A percentile compares a stretch with the other conserved stretches of the same genome.
phyloP scores from a whole-genome alignment of 2,329 filamentous ascomycete species.

The Camillea tinctor region DNA sequence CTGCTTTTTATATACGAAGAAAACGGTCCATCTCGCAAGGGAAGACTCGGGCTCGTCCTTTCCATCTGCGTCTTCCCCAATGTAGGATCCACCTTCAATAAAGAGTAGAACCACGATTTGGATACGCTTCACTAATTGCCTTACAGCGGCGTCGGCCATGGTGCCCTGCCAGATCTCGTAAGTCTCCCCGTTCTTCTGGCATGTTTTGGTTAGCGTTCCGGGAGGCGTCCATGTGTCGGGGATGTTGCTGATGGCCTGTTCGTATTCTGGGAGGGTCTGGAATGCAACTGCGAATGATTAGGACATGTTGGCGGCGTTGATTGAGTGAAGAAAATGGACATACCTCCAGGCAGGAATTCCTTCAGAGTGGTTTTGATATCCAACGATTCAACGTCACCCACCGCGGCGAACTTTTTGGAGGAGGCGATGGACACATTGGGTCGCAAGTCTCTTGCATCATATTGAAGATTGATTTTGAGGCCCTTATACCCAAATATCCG shows the following conservation, averaged over 20 bases:
- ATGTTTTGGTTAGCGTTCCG: conserved; percentile 66
- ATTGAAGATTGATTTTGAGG: conserved; percentile 71
- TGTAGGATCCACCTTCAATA: conserved; percentile 86
- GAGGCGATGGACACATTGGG: conserved; percentile 72
- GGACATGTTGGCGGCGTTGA: background rate
- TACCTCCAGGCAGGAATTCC: conserved; percentile 67
- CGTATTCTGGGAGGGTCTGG: conserved; percentile 60
- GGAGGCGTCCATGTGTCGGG: conserved; percentile 64
- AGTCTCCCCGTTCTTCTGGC: conserved; percentile 57
- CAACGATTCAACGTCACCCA: conserved; percentile 66
- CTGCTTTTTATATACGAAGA: conserved; percentile 74
- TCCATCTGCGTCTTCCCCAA: conserved; percentile 49
- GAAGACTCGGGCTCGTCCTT: conserved; percentile 69
- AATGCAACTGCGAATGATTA: conserved; percentile 59
- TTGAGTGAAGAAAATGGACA: conserved; percentile 22
- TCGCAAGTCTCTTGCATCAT: conserved; percentile 69
- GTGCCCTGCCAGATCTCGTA: conserved; percentile 86
- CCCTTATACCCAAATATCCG: conserved; percentile 86
- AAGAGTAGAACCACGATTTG: conserved; percentile 83
- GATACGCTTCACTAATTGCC: conserved; percentile 72
- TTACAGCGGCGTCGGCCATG: conserved; percentile 67
- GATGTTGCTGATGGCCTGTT: conserved; percentile 51
- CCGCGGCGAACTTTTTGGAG: conserved; percentile 65
- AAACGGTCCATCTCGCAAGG: conserved; percentile 85
- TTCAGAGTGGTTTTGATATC: conserved; percentile 66